Percentiles rank a stretch among this genome's conserved stretches.
phyloP scores from a whole-genome alignment of 331 rosid genomes.

The Telfairia occidentalis region DNA sequence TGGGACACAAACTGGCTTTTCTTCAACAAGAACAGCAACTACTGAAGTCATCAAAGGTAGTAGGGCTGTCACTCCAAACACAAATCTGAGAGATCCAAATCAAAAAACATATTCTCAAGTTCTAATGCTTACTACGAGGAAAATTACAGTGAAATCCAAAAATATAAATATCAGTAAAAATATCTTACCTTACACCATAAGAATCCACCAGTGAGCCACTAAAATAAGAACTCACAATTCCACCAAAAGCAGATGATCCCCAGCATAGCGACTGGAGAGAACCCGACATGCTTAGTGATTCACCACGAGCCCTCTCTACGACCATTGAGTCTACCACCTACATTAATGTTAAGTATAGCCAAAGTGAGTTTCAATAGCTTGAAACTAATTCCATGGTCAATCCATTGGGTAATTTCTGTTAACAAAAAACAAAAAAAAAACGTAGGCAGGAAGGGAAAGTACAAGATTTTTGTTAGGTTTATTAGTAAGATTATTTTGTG shows the following conservation, averaged over 20 bases:
- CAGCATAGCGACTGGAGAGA: slow-evolving; percentile 96
- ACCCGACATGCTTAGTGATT: slow-evolving; percentile 90
- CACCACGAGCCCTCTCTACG: slow-evolving; percentile 99
- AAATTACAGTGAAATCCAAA: slow-evolving; percentile 7
- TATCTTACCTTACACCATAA: slow-evolving; percentile 75
- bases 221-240: slow-evolving; percentile 89
- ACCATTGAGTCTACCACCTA: slow-evolving; percentile 99
- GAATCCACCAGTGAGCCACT: slow-evolving; percentile 80
- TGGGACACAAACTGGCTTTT: slow-evolving; percentile 39
- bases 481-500: neutral
- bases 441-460: neutral
- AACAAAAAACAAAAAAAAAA: neutral
- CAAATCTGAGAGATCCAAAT: slow-evolving; percentile 59
- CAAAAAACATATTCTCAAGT: neutral
- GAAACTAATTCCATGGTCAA: neutral
- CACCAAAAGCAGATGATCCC: slow-evolving; percentile 98
- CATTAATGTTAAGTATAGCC: slow-evolving; percentile 26
- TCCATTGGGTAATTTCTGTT: neutral
- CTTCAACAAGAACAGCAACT: slow-evolving; percentile 89
- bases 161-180: neutral
- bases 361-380: neutral
- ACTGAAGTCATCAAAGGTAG: slow-evolving; percentile 82
- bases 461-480: neutral
- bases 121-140: slow-evolving; percentile 5
- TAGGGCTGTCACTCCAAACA: slow-evolving; percentile 81